phyloP scores from a whole-genome alignment of 2,329 filamentous ascomycete species.

The Periconia sp. region DNA sequence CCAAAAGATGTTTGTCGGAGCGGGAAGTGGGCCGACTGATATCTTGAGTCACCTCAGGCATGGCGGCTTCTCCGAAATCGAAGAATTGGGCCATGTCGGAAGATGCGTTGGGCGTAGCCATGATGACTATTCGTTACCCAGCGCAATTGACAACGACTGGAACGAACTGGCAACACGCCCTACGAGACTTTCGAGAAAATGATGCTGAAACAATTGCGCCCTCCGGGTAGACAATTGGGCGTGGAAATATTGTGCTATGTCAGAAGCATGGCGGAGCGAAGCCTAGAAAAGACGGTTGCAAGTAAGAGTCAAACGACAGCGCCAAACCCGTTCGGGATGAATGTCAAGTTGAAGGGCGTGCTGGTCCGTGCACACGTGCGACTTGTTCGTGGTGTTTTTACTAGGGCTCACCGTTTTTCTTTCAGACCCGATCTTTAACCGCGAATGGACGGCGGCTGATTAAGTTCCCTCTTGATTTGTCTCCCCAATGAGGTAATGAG shows the following conservation, averaged over 20 bases:
- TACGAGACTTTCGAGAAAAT: slow-evolving; percentile 4
- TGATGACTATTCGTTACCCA: slow-evolving; percentile 18
- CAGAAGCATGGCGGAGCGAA: neutral
- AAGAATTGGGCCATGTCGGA: slow-evolving; percentile 46
- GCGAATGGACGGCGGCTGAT: too few relatives aligned
- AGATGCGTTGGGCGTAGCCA: slow-evolving; percentile 31
- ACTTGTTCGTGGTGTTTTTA: neutral
- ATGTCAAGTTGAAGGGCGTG: slow-evolving; percentile 4
- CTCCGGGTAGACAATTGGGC: slow-evolving; percentile 1
- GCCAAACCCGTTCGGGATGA: neutral
- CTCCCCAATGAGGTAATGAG: too few relatives aligned
- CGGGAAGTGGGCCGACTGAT: slow-evolving; percentile 9
- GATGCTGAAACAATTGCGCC: slow-evolving; percentile 2
- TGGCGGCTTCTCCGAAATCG: slow-evolving; percentile 47
- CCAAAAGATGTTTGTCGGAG: slow-evolving; percentile 8
- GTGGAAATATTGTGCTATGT: neutral
- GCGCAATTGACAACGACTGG: neutral
- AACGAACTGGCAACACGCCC: slow-evolving; percentile 1
- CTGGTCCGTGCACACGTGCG: slow-evolving; percentile 1
- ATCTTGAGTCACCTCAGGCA: slow-evolving; percentile 30
- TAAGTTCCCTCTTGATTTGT: too few relatives aligned
- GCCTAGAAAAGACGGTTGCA: neutral
- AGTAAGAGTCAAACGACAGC: neutral
- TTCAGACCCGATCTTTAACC: too few relatives aligned
- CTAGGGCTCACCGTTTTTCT: neutral